Conservation (phyloP, 495 filamentous ascomycete species). For the Penicillium robsamsonii region DNA sequence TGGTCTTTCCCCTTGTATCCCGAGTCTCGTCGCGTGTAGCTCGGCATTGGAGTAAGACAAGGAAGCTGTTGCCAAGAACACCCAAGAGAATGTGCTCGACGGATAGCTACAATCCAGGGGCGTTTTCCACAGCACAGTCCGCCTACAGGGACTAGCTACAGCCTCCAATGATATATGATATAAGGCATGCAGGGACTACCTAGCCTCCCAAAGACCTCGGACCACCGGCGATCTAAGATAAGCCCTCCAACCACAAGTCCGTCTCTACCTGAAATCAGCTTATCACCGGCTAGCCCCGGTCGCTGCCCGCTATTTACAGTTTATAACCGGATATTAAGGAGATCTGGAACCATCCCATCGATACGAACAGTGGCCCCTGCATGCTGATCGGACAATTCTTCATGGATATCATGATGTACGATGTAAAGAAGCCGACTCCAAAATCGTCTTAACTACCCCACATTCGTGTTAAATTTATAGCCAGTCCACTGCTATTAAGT, state of each 20-base stretch:
- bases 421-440: not conserved
- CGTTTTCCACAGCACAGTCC: not conserved
- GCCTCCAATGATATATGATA: not conserved
- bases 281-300: conserved; percentile 16
- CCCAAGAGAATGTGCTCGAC: not conserved
- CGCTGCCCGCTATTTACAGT: conserved; percentile 6
- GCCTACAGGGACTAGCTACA: not conserved
- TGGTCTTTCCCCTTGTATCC: not conserved
- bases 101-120: not conserved
- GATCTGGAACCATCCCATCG: not conserved
- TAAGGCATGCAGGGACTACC: not conserved
- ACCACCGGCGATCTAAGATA: not conserved
- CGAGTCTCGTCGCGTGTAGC: not conserved
- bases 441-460: not conserved
- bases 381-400: not conserved
- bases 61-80: not conserved
- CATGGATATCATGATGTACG: not conserved
- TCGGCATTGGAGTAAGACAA: conserved; percentile 1
- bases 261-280: conserved; percentile 2
- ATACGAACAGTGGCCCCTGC: not conserved
- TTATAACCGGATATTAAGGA: conserved; percentile 6
- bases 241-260: not conserved
- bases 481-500: not conserved
- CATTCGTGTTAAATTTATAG: not conserved
- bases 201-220: not conserved